Evolutionary conservation across 75 land plant species (phyloP).

Genomic region (Gnetum montanum): DNA sequence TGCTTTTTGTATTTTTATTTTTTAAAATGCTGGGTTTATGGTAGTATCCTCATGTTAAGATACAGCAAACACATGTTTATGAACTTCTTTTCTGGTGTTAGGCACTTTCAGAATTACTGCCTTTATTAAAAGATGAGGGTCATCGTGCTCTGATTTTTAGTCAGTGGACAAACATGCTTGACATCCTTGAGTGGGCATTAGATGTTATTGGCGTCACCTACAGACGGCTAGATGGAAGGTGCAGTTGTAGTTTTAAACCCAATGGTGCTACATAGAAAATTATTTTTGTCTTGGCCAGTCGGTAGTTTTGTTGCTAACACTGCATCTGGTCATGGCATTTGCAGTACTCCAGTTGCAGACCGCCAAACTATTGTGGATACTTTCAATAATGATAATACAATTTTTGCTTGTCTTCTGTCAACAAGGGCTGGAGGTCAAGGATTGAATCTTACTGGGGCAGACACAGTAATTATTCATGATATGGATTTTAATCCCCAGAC

Average conservation of each 20-base stretch:
- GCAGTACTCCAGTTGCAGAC: slow-evolving; percentile 89
- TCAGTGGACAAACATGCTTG: slow-evolving; percentile 99
- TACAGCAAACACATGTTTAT: background rate
- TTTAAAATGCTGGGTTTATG: background rate
- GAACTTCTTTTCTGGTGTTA: slow-evolving; percentile 10
- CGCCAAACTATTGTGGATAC: slow-evolving; percentile 89
- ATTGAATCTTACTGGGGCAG: slow-evolving; percentile 88
- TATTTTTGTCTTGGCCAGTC: background rate
- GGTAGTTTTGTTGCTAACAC: background rate
- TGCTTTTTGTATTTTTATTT: background rate
- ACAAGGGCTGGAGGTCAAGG: slow-evolving; percentile 99
- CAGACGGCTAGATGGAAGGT: slow-evolving; percentile 97
- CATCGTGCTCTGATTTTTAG: slow-evolving; percentile 95
- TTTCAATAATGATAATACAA: slow-evolving; percentile 78
- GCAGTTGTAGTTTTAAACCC: background rate
- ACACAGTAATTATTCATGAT: slow-evolving; percentile 96
- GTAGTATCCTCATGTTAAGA: background rate
- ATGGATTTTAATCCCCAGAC: slow-evolving; percentile 99
- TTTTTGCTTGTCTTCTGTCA: slow-evolving; percentile 94
- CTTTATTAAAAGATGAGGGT: slow-evolving; percentile 47
- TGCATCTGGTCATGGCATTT: slow-evolving; percentile 5
- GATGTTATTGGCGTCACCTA: slow-evolving; percentile 76
- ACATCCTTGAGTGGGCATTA: slow-evolving; percentile 95
- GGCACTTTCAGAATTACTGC: slow-evolving; percentile 77
- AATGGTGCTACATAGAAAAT: too few relatives aligned